A percentile compares a stretch with the other conserved stretches of the same genome.
Evolutionary conservation across 2,329 filamentous ascomycete species (phyloP).

Genomic region (Pseudogymnoascus sp.): DNA sequence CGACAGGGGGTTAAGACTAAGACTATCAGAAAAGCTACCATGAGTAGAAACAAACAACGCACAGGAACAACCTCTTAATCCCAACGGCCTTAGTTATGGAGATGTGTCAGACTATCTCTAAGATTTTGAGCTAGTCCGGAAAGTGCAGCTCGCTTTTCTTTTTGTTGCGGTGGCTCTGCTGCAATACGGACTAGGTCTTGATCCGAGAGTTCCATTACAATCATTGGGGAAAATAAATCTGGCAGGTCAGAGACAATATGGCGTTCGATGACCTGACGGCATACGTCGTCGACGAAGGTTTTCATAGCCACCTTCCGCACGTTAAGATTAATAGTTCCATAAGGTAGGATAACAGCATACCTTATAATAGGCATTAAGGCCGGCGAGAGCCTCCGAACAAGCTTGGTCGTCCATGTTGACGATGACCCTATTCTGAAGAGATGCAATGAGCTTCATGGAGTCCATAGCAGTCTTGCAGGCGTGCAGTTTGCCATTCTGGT

Average conservation of each 20-base stretch:
- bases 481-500: not conserved
- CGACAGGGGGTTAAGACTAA: not conserved
- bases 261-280: constrained; percentile 24
- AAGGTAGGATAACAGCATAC: constrained; percentile 10
- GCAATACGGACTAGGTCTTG: constrained; percentile 16
- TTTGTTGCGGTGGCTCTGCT: constrained; percentile 15
- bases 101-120: not conserved
- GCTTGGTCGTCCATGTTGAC: constrained; percentile 24
- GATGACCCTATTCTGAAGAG: constrained; percentile 14
- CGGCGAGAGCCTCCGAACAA: constrained; percentile 21
- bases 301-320: constrained; percentile 22
- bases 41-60: not conserved
- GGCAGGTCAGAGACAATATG: constrained; percentile 19
- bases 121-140: constrained; percentile 2
- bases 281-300: constrained; percentile 26
- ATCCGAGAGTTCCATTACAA: constrained; percentile 16
- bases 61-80: not conserved
- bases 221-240: constrained; percentile 20
- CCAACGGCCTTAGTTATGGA: not conserved
- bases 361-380: constrained; percentile 23
- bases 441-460: constrained; percentile 12
- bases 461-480: not conserved
- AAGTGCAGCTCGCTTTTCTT: not conserved
- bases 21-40: not conserved
- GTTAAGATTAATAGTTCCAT: not conserved